A percentile compares a stretch with the other conserved stretches of the same genome.
Conservation (phyloP, 2,329 filamentous ascomycete genomes). For the Pseudovirgaria hyperparasitica region DNA sequence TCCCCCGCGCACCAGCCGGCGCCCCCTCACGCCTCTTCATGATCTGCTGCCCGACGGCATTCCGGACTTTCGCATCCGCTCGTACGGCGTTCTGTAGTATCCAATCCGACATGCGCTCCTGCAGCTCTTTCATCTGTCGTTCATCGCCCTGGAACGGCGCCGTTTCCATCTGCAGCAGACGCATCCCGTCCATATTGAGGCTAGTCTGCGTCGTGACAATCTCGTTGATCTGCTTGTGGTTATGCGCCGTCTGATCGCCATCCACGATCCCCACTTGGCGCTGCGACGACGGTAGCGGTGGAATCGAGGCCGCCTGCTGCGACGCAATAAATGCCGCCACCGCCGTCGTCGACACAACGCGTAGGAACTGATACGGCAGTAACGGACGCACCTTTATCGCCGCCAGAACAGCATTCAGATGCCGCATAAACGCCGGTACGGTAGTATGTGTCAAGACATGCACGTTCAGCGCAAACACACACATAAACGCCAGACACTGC, state of each 20-base stretch:
- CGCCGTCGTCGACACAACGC: too few species aligned
- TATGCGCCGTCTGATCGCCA: too few species aligned
- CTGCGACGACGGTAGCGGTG: not conserved
- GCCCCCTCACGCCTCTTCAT: slow-evolving; percentile 47
- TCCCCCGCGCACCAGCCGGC: slow-evolving; percentile 37
- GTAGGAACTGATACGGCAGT: too few species aligned
- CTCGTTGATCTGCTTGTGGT: slow-evolving; percentile 49
- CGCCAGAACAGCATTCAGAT: too few species aligned
- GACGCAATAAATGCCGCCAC: too few species aligned
- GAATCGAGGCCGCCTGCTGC: too few species aligned
- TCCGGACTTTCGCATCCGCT: slow-evolving; percentile 63
- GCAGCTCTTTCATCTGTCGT: slow-evolving; percentile 45
- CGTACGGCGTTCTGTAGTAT: slow-evolving; percentile 72
- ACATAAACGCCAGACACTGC: too few species aligned
- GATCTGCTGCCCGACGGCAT: slow-evolving; percentile 55
- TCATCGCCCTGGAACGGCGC: slow-evolving; percentile 60
- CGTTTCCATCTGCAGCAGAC: slow-evolving; percentile 61
- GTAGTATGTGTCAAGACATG: too few species aligned
- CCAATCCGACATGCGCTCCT: slow-evolving; percentile 64
- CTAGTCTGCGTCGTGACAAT: slow-evolving; percentile 45
- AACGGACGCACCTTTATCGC: too few species aligned
- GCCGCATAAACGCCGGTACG: too few species aligned
- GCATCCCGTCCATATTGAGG: slow-evolving; percentile 51
- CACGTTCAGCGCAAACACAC: too few species aligned
- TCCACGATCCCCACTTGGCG: too few species aligned